Conservation (phyloP, 2,329 filamentous ascomycete genomes). For the Teratosphaeria pseudoeucalypti region DNA sequence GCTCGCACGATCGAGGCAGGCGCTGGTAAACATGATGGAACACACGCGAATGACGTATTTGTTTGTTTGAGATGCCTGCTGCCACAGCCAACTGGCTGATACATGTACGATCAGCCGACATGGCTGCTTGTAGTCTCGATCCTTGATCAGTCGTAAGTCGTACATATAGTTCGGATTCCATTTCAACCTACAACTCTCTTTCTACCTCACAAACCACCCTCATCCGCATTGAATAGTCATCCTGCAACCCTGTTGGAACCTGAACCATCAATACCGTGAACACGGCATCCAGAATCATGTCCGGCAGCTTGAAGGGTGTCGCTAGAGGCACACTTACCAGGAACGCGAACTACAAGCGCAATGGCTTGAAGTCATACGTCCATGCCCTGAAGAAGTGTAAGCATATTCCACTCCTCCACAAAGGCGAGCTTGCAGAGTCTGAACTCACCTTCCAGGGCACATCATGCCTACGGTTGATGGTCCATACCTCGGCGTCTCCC, state of each 20-base stretch:
- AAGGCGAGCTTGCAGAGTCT: not conserved
- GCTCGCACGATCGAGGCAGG: not conserved
- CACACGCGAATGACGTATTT: not conserved
- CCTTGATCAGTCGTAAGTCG: not conserved
- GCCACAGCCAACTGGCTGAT: not conserved
- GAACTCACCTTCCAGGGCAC: conserved; percentile 27
- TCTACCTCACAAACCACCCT: not conserved
- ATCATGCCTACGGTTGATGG: conserved; percentile 54
- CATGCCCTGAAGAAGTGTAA: conserved; percentile 16
- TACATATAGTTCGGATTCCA: not conserved
- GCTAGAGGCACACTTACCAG: conserved; percentile 17
- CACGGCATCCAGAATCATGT: not conserved
- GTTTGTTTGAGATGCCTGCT: not conserved
- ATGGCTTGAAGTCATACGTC: conserved; percentile 23
- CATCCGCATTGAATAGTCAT: not conserved
- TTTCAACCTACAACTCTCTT: not conserved
- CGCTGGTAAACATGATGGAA: not conserved
- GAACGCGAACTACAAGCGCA: conserved; percentile 19
- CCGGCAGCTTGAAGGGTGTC: conserved; percentile 1
- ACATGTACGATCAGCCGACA: not conserved
- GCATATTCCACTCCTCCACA: not conserved
- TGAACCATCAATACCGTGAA: not conserved
- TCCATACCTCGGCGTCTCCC: conserved; percentile 46
- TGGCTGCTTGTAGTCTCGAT: not conserved
- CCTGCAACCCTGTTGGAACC: not conserved